Conservation (phyloP, 108 stramenopile genomes). For the Nannochloropsis salina region DNA sequence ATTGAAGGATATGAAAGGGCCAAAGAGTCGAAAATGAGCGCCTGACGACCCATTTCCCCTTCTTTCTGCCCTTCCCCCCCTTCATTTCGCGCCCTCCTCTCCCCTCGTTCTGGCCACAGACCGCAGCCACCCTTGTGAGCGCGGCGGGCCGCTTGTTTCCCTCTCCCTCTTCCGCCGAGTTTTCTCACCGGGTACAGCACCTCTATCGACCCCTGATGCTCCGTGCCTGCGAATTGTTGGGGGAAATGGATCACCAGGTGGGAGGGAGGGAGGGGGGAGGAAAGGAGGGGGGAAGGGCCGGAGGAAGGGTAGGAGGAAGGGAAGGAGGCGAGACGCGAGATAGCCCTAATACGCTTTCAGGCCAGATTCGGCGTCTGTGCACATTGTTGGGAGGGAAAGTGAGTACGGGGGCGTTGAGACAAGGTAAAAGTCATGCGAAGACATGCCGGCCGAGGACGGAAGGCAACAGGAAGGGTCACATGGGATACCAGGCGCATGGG, state of each 20-base stretch:
- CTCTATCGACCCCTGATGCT: conserved; percentile 5
- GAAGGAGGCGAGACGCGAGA: neutral
- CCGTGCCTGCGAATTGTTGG: neutral
- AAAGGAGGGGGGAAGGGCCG: neutral
- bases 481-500: no score
- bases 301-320: neutral
- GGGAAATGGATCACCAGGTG: neutral
- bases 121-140: neutral
- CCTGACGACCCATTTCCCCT: neutral
- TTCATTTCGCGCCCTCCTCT: neutral
- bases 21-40: neutral
- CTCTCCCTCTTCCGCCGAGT: neutral
- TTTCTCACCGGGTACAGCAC: neutral
- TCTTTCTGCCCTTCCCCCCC: neutral
- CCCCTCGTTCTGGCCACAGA: neutral
- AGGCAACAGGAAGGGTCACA: no score
- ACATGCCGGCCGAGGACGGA: no score
- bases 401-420: no score
- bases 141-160: neutral
- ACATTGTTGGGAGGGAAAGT: no score
- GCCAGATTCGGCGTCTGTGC: no score
- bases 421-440: no score
- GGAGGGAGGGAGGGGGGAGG: neutral
- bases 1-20: neutral
- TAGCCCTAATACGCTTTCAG: no score